These are phyloP conservation scores for Mycena olivaceomarginata DNA, from an alignment of 768 basidiomycete species.

Conservation along the genomic window DNA sequence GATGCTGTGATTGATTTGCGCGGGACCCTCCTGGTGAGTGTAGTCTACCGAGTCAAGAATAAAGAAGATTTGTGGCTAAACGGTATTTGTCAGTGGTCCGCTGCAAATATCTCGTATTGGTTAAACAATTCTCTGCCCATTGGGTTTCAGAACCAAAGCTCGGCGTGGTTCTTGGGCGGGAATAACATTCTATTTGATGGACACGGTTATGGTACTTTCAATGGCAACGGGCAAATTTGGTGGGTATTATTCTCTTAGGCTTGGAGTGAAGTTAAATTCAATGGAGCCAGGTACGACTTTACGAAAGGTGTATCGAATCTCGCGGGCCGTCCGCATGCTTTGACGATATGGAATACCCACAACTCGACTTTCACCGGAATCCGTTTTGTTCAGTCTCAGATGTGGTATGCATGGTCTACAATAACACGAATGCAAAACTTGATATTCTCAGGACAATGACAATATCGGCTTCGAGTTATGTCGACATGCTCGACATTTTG, in stretches of 20 bases:
- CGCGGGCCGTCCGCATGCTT: constrained; percentile 58
- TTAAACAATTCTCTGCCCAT: constrained; percentile 54
- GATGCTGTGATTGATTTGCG: constrained; percentile 56
- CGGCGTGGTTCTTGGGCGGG: constrained; percentile 61
- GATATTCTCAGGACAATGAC: constrained; percentile 53
- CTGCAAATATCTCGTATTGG: constrained; percentile 62
- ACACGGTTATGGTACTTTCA: constrained; percentile 59
- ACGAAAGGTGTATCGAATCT: constrained; percentile 61
- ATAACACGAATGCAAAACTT: background rate
- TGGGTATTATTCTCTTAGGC: constrained; percentile 31
- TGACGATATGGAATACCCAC: constrained; percentile 59
- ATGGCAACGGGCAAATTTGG: constrained; percentile 65
- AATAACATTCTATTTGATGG: constrained; percentile 53
- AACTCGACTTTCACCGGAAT: constrained; percentile 59
- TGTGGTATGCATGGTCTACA: constrained; percentile 50
- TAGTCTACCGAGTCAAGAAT: background rate
- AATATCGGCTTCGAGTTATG: constrained; percentile 56
- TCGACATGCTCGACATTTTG: constrained; percentile 60
- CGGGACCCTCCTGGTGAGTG: constrained; percentile 58
- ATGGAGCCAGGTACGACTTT: constrained; percentile 56
- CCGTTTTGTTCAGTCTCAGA: constrained; percentile 63
- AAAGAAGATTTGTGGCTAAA: background rate
- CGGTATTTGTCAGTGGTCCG: constrained; percentile 47
- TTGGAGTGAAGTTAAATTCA: background rate
- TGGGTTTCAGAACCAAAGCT: constrained; percentile 60